These are phyloP conservation scores for Monsonia emarginata DNA, from an alignment of 441 rosid species.

Conservation along the genomic window DNA sequence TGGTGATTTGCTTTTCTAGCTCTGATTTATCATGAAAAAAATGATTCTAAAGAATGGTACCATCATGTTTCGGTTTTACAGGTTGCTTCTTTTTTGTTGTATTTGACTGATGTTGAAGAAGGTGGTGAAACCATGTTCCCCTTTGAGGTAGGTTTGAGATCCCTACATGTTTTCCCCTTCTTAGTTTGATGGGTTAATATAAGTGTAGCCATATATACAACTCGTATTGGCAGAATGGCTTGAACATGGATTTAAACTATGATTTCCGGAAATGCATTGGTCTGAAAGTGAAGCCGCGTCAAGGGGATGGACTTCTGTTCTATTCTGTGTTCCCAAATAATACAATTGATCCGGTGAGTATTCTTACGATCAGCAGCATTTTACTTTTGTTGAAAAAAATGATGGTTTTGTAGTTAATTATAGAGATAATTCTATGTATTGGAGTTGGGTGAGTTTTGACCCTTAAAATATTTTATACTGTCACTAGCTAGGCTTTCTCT, in stretches of 20 bases:
- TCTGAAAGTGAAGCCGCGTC: slow-evolving; percentile 45
- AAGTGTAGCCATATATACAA: not conserved
- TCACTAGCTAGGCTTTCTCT: not conserved
- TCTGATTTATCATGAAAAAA: too few species aligned
- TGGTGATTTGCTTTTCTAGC: not conserved
- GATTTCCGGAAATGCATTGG: slow-evolving; percentile 40
- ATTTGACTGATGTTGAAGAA: slow-evolving; percentile 51
- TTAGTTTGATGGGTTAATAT: not conserved
- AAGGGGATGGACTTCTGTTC: slow-evolving; percentile 57
- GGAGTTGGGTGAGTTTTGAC: not conserved
- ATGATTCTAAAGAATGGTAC: too few species aligned
- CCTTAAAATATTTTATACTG: not conserved
- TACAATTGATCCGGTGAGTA: slow-evolving; percentile 48
- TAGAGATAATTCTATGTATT: too few species aligned
- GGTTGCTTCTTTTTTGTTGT: slow-evolving; percentile 54
- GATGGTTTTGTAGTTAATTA: not conserved
- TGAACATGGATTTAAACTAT: slow-evolving; percentile 31
- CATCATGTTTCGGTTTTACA: slow-evolving; percentile 12
- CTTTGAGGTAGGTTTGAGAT: slow-evolving; percentile 32
- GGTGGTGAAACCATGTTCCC: slow-evolving; percentile 71
- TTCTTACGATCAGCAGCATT: not conserved
- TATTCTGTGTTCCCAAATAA: slow-evolving; percentile 46
- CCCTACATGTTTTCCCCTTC: not conserved
- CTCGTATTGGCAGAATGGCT: slow-evolving; percentile 24
- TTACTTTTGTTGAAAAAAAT: not conserved